Conservation (phyloP, 2,329 filamentous ascomycete genomes). For the Pseudogymnoascus sp. region DNA sequence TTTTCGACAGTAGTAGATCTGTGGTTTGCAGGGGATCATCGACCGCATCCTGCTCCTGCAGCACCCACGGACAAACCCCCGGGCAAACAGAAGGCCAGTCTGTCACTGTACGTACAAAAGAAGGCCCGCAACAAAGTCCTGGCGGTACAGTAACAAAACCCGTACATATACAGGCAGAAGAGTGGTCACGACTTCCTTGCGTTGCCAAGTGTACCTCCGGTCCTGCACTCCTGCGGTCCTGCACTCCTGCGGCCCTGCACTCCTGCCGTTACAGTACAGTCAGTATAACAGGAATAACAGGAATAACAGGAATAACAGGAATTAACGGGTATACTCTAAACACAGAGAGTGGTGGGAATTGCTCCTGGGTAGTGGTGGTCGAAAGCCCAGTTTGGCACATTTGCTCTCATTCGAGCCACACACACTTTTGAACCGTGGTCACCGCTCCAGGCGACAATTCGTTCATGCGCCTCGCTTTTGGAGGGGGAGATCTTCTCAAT, state of each 20-base stretch:
- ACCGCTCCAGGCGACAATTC: constrained; percentile 1
- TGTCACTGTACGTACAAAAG: not conserved
- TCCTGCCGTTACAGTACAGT: not conserved
- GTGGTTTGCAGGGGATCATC: not conserved
- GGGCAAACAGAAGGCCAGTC: not conserved
- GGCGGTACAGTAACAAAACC: not conserved
- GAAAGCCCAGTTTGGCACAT: not conserved
- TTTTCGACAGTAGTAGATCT: not conserved
- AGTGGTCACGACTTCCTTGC: constrained; percentile 3
- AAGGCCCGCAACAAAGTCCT: not conserved
- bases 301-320: not conserved
- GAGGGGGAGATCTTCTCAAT: constrained; percentile 6
- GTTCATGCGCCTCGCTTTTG: constrained; percentile 9
- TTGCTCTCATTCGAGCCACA: constrained; percentile 6
- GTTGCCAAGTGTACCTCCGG: not conserved
- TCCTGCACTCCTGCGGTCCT: not conserved
- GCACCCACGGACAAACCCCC: not conserved
- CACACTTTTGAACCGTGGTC: constrained; percentile 6
- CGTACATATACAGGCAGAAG: not conserved
- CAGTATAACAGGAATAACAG: not conserved
- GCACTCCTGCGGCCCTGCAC: not conserved
- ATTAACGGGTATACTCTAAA: not conserved
- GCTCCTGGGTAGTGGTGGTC: not conserved
- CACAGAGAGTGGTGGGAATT: not conserved
- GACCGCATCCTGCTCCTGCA: not conserved